Percentiles rank a stretch among this genome's conserved stretches.
Evolutionary conservation across 1,139 yeast species (phyloP).

Genomic region (Candida glucosophila): DNA sequence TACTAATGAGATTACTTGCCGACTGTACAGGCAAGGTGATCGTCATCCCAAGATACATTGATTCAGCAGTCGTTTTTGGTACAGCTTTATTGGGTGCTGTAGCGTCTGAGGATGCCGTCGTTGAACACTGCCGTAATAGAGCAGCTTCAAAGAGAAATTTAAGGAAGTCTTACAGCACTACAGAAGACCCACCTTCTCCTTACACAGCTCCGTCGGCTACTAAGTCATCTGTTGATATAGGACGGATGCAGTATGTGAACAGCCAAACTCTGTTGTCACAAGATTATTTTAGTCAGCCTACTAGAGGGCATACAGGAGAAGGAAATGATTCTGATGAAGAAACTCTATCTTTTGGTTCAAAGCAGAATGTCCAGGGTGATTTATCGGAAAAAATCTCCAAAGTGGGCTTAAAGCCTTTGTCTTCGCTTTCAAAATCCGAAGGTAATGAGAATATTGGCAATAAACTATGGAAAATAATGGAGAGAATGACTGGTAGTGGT

Average conservation of each 20-base stretch:
- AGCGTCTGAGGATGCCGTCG: constrained; percentile 61
- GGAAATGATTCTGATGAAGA: constrained; percentile 37
- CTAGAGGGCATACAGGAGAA: constrained; percentile 17
- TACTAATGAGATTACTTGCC: constrained; percentile 82
- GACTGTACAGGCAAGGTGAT: constrained; percentile 92
- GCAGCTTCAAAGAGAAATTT: constrained; percentile 34
- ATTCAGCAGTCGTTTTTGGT: constrained; percentile 95
- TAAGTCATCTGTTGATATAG: constrained; percentile 47
- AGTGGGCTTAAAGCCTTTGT: constrained; percentile 33
- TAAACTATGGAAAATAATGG: constrained; percentile 81
- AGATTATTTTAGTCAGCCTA: constrained; percentile 36
- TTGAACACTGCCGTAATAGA: constrained; percentile 23
- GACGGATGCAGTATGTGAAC: constrained; percentile 42
- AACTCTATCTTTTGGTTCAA: constrained; percentile 52
- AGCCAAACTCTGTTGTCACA: too few relatives aligned
- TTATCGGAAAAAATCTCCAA: constrained; percentile 31
- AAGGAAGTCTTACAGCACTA: too few relatives aligned
- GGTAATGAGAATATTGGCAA: constrained; percentile 33
- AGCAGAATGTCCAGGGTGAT: constrained; percentile 41
- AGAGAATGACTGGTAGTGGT: constrained; percentile 75
- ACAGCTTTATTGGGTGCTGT: constrained; percentile 91
- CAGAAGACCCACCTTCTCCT: constrained; percentile 46
- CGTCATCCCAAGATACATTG: constrained; percentile 87
- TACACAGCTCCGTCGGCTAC: constrained; percentile 72
- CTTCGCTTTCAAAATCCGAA: constrained; percentile 12